phyloP scores from a whole-genome alignment of 257 asterid genomes.

The Scutellaria baicalensis region DNA sequence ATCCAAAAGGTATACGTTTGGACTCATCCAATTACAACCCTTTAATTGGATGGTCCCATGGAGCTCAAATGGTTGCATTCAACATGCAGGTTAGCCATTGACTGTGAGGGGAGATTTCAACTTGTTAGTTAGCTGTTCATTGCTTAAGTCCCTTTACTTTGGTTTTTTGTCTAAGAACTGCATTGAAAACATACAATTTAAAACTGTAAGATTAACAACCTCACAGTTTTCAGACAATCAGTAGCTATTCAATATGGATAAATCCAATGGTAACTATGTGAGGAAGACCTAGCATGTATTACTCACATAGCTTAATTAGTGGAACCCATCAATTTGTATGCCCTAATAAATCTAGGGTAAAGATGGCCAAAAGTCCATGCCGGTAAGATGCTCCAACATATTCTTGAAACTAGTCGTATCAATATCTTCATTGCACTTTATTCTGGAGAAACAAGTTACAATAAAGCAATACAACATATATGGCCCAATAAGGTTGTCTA shows the following conservation, averaged over 20 bases:
- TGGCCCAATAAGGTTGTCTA: not conserved
- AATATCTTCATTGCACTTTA: not conserved
- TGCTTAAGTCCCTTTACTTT: not conserved
- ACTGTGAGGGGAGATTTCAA: not conserved
- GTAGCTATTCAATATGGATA: not conserved
- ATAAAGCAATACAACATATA: not conserved
- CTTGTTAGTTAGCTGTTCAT: not conserved
- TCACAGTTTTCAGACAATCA: not conserved
- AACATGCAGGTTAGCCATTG: constrained; percentile 78
- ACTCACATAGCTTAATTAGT: not conserved
- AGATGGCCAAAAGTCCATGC: not conserved
- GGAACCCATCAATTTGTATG: not conserved
- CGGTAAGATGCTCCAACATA: not conserved
- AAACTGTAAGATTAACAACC: not conserved
- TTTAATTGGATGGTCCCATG: constrained; percentile 82
- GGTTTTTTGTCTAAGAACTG: not conserved
- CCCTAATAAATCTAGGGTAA: not conserved
- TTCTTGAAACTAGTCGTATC: not conserved
- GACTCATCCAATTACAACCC: constrained; percentile 97
- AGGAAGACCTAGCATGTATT: not conserved
- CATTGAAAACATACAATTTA: not conserved
- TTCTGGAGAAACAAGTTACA: not conserved
- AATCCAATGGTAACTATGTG: not conserved
- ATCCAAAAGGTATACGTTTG: constrained; percentile 82
- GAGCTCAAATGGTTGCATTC: constrained; percentile 98